phyloP scores from a whole-genome alignment of 495 filamentous ascomycete genomes.

The Neurospora sp. region DNA sequence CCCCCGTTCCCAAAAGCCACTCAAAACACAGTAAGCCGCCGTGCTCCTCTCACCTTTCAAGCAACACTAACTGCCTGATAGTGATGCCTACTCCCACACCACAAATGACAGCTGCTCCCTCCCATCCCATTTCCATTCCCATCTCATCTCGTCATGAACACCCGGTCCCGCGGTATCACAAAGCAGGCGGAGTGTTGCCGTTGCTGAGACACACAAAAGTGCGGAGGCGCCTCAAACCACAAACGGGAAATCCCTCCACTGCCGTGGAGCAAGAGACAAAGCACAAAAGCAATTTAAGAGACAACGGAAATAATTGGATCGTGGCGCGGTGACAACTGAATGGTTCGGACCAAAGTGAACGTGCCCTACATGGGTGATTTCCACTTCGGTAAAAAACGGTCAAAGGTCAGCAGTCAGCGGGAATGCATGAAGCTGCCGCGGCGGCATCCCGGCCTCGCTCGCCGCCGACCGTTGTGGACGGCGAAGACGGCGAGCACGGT shows the following conservation, averaged over 20 bases:
- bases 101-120: neutral
- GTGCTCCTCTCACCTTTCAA: neutral
- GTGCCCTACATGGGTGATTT: neutral
- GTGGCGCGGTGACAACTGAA: neutral
- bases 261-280: neutral
- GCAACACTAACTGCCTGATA: neutral
- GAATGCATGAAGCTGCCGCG: neutral
- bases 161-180: neutral
- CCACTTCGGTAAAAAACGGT: neutral
- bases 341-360: neutral
- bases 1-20: neutral
- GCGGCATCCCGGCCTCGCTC: neutral
- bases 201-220: neutral
- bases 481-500: neutral
- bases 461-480: neutral
- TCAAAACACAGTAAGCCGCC: neutral
- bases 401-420: neutral
- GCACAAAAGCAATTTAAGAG: neutral
- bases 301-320: neutral
- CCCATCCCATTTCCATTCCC: neutral
- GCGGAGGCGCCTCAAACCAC: neutral
- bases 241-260: neutral
- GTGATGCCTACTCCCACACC: neutral
- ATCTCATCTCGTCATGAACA: neutral
- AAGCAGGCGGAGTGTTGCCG: neutral